Conservation (phyloP, 164 flowering plant species). For the Aristolochia californica region DNA sequence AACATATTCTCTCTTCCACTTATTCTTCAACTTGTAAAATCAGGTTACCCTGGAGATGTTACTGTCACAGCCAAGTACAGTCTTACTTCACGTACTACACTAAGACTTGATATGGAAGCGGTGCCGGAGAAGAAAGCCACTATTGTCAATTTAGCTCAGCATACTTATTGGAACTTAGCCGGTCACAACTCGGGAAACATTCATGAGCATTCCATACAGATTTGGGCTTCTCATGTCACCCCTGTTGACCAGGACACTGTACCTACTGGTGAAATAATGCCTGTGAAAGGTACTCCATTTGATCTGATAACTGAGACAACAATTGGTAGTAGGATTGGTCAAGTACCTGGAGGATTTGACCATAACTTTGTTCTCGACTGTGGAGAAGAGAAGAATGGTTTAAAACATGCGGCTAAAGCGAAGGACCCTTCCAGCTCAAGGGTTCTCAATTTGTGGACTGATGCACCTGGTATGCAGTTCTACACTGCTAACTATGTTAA, state of each 20-base stretch:
- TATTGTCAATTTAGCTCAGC: constrained; percentile 80
- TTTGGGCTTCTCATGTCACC: constrained; percentile 64
- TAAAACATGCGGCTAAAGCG: constrained; percentile 68
- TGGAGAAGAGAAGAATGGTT: constrained; percentile 59
- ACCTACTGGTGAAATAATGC: constrained; percentile 82
- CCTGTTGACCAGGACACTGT: constrained; percentile 67
- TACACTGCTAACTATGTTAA: constrained; percentile 87
- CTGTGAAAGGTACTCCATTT: constrained; percentile 76
- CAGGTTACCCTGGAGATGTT: constrained; percentile 91
- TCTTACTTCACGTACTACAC: constrained; percentile 53
- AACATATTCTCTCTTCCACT: not conserved
- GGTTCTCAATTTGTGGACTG: constrained; percentile 69
- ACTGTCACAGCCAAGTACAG: constrained; percentile 70
- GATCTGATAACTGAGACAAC: constrained; percentile 70
- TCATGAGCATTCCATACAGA: constrained; percentile 66
- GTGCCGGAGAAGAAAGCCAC: constrained; percentile 70
- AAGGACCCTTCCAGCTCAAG: constrained; percentile 62
- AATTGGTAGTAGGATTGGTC: constrained; percentile 44
- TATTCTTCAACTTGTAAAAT: constrained; percentile 1
- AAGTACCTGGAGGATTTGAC: constrained; percentile 83
- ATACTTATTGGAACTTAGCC: constrained; percentile 90
- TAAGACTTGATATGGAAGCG: constrained; percentile 96
- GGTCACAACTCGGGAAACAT: constrained; percentile 73
- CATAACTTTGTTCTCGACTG: constrained; percentile 80
- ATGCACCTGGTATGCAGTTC: constrained; percentile 94